A percentile compares a stretch with the other conserved stretches of the same genome.
Evolutionary conservation across 2,329 filamentous ascomycete genomes (phyloP).

Genomic region (Alternaria ethzedia): DNA sequence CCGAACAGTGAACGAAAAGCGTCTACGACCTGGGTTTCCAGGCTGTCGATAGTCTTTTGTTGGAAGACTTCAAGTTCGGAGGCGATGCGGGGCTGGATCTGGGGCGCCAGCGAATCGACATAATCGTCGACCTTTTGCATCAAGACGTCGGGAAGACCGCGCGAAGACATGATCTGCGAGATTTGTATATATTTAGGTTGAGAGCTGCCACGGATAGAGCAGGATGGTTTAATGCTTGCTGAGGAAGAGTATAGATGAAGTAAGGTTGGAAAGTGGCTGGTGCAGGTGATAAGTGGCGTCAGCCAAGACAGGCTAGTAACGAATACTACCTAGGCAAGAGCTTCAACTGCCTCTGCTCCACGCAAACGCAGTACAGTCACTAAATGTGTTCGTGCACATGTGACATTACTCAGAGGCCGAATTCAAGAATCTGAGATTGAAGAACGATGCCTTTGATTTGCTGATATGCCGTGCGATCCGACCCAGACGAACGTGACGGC

Average conservation of each 20-base stretch:
- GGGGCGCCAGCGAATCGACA: constrained; percentile 38
- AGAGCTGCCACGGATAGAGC: neutral
- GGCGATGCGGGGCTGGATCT: constrained; percentile 41
- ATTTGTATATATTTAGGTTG: neutral
- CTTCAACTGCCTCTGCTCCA: neutral
- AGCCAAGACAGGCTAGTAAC: neutral
- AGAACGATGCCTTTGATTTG: neutral
- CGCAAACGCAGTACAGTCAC: neutral
- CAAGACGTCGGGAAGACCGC: constrained; percentile 29
- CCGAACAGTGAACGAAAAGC: constrained; percentile 38
- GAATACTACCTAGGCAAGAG: neutral
- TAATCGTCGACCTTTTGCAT: constrained; percentile 39
- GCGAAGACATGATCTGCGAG: constrained; percentile 24
- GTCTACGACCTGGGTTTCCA: constrained; percentile 38
- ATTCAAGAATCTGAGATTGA: neutral
- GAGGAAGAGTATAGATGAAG: neutral
- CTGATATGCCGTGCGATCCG: neutral
- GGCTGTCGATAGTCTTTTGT: constrained; percentile 40
- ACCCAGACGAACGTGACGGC: neutral
- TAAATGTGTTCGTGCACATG: neutral
- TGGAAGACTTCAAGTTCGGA: constrained; percentile 39
- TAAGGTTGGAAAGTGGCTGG: neutral
- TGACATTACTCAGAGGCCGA: neutral
- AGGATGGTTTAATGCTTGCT: neutral
- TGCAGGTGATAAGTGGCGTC: neutral